Evolutionary conservation across 2,329 filamentous ascomycete species (phyloP).

Genomic region (Ophiocordyceps unilateralis): DNA sequence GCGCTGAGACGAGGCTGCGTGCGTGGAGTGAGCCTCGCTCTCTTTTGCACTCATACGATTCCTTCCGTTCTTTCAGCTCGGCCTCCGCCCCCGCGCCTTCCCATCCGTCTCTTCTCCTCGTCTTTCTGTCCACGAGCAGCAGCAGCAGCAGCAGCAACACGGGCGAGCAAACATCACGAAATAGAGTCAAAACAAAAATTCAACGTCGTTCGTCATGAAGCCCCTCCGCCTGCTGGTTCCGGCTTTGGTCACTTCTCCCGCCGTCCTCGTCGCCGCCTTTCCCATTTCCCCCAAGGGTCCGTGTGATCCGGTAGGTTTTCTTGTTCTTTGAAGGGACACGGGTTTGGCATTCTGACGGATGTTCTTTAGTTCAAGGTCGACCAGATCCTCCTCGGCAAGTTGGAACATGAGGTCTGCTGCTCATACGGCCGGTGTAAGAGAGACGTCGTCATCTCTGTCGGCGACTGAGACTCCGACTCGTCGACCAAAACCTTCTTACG

Average conservation of each 20-base stretch:
- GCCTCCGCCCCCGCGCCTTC: too few species aligned
- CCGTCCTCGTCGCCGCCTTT: constrained; percentile 5
- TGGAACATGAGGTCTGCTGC: background rate
- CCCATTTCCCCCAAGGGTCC: constrained; percentile 16
- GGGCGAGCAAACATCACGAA: too few species aligned
- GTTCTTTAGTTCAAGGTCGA: background rate
- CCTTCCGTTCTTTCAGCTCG: too few species aligned
- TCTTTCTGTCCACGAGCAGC: background rate
- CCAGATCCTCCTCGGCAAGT: background rate
- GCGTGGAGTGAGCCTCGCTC: too few species aligned
- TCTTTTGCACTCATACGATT: too few species aligned
- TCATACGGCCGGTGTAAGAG: background rate
- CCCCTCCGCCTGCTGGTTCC: background rate
- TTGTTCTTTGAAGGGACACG: background rate
- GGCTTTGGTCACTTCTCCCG: constrained; percentile 5
- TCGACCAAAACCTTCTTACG: too few species aligned
- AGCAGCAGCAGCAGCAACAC: too few species aligned
- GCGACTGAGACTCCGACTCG: background rate
- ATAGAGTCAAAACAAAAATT: background rate
- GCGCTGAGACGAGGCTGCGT: too few species aligned
- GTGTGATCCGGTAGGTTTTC: constrained; percentile 14
- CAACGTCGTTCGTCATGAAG: constrained; percentile 2
- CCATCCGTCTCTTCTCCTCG: background rate
- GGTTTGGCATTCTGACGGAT: background rate
- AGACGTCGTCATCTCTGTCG: background rate